Evolutionary conservation across 768 basidiomycete genomes (phyloP).

Genomic region (Bullera alba): DNA sequence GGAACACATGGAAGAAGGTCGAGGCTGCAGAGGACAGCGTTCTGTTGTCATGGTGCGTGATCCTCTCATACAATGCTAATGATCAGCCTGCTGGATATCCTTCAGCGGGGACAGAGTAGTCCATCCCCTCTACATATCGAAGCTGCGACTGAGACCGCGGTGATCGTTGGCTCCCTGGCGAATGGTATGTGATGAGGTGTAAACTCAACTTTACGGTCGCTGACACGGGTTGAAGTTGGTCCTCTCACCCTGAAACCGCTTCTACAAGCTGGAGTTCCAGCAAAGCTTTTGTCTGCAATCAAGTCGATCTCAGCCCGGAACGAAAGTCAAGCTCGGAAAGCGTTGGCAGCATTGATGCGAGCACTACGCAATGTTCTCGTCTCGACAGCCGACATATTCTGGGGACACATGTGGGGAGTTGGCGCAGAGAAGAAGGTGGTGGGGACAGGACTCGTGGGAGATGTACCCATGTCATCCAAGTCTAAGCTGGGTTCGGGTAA

Average conservation of each 20-base stretch:
- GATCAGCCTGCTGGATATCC: not conserved
- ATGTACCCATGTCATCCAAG: not conserved
- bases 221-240: constrained; percentile 14
- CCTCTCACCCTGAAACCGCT: constrained; percentile 29
- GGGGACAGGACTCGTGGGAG: constrained; percentile 14
- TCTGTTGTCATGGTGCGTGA: no score
- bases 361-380: constrained; percentile 39
- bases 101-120: not conserved
- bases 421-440: constrained; percentile 26
- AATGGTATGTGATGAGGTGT: constrained; percentile 31
- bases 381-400: constrained; percentile 37
- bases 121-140: constrained; percentile 12
- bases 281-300: constrained; percentile 16
- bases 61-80: no score
- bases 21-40: constrained; percentile 33
- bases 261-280: constrained; percentile 16
- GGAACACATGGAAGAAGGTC: constrained; percentile 43
- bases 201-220: not conserved
- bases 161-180: constrained; percentile 39
- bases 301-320: constrained; percentile 3
- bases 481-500: constrained; percentile 2
- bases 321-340: constrained; percentile 3
- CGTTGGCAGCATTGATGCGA: constrained; percentile 31
- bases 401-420: constrained; percentile 44
- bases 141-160: constrained; percentile 34